Evolutionary conservation across 2,329 filamentous ascomycete genomes (phyloP), one percentile per base, ranked within the genome.

Genomic region (Cladosporium velox): DNA sequence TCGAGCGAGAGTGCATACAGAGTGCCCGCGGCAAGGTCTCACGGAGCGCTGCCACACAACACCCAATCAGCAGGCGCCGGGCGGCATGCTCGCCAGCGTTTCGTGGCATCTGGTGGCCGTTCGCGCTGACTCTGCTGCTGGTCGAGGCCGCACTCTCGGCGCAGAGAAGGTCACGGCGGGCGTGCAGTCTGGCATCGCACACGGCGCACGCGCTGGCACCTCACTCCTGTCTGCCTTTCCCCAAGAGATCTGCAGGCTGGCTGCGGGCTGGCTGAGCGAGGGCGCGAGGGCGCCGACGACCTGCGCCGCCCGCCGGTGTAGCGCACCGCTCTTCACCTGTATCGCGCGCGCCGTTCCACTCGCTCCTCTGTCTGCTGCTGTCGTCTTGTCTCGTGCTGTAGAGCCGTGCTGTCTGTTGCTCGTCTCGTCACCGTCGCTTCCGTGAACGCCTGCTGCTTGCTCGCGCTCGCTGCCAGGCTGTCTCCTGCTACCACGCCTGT

Each of bases 161-260:
- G 32, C 52, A 32, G 41, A 47, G 52, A 30, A 32, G 52, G 52
- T 34, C 55, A 58, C 55, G 55, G 55, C 55, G 32, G 34, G 32
- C 55, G 55, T 41, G 34, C n/a, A 58, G 55, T 58, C n/a, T 34
- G 32, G 55, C 55, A 58, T 58, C 32, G 55, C 55, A 58, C 55
- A 58, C 32, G 55, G 55, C 55, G 55, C 55, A 58, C 55, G 55
- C 55, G 55, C 55, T 58, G 55, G 55, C 55, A 55, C 52, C 41
- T 47, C 41, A 47, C n/a, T 47, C 49, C 49, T 54, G 24, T 26
- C 55, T 58, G 55, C 34, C 55, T 41, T 41, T 58, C 55, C 55
- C 55, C 49, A 54, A 47, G 32, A 35, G 55, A 58, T 58, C 55
- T 58, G 55, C 55, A 58, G 55, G 55, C 32, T 55, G 52, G 54